These are phyloP conservation scores for Tephrocybe sp. DNA, from an alignment of 768 basidiomycete genomes.

Conservation along the genomic window DNA sequence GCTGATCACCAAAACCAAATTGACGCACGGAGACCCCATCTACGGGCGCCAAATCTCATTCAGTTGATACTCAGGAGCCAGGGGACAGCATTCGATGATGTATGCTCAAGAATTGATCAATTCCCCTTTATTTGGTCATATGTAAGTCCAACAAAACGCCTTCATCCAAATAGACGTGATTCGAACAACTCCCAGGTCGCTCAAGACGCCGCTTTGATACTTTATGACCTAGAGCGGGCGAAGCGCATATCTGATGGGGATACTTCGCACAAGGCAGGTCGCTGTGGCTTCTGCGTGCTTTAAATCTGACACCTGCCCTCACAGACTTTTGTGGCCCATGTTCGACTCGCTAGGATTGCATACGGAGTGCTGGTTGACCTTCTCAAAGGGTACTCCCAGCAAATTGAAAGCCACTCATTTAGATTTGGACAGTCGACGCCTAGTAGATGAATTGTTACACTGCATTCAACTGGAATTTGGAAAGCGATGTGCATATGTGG, in stretches of 20 bases:
- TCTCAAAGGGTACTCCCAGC: conserved; percentile 7
- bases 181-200: neutral
- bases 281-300: neutral
- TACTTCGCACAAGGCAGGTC: neutral
- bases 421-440: conserved; percentile 10
- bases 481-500: too few relatives aligned
- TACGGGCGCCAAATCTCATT: conserved; percentile 1
- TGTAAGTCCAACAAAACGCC: neutral
- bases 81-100: conserved; percentile 6
- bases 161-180: neutral
- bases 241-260: neutral
- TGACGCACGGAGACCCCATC: neutral
- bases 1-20: neutral
- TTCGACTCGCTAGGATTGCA: neutral
- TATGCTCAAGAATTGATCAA: conserved; percentile 1
- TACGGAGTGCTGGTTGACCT: neutral
- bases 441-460: neutral
- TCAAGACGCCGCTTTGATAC: conserved; percentile 1
- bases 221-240: neutral
- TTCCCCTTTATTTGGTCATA: neutral
- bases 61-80: conserved; percentile 6
- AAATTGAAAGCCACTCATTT: conserved; percentile 12
- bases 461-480: neutral
- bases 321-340: conserved; percentile 6
- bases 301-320: neutral